A percentile compares a stretch with the other conserved stretches of the same genome.
Conservation (phyloP, 495 filamentous ascomycete species). For the Aspergillus nanangensis region DNA sequence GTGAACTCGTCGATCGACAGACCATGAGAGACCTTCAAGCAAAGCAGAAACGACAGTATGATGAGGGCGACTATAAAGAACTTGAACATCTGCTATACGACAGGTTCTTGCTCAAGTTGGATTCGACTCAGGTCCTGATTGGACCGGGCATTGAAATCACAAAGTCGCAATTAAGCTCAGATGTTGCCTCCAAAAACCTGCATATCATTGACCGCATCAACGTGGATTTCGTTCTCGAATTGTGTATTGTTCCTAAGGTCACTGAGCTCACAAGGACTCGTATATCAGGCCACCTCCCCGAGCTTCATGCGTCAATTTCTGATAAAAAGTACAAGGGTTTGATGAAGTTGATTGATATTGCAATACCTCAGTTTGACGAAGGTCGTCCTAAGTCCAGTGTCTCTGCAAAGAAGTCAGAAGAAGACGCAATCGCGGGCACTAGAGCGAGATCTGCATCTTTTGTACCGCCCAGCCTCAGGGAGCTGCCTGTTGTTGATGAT, state of each 20-base stretch:
- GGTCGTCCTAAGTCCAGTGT: constrained; percentile 24
- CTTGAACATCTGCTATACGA: constrained; percentile 94
- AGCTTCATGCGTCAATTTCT: constrained; percentile 85
- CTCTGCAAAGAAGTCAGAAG: constrained; percentile 21
- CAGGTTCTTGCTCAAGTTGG: constrained; percentile 84
- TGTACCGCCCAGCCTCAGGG: constrained; percentile 59
- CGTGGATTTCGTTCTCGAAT: constrained; percentile 87
- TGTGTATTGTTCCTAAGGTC: constrained; percentile 90
- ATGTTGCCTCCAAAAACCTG: constrained; percentile 65
- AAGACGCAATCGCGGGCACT: constrained; percentile 25
- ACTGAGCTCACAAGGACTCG: constrained; percentile 89
- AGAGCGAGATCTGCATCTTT: constrained; percentile 56
- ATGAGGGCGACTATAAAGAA: constrained; percentile 78
- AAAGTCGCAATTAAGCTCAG: constrained; percentile 71
- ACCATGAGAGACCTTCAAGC: constrained; percentile 84
- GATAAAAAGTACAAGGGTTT: constrained; percentile 94
- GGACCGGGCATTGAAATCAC: constrained; percentile 91
- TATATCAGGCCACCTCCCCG: constrained; percentile 85
- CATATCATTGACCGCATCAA: constrained; percentile 97
- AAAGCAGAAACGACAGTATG: constrained; percentile 85
- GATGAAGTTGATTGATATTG: constrained; percentile 94
- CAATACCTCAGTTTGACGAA: constrained; percentile 77
- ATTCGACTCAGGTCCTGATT: constrained; percentile 91
- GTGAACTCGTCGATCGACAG: constrained; percentile 85
- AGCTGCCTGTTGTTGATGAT: constrained; percentile 75